These are phyloP conservation scores for Boeremia exigua DNA, from an alignment of 2,329 filamentous ascomycete species.

Conservation along the genomic window DNA sequence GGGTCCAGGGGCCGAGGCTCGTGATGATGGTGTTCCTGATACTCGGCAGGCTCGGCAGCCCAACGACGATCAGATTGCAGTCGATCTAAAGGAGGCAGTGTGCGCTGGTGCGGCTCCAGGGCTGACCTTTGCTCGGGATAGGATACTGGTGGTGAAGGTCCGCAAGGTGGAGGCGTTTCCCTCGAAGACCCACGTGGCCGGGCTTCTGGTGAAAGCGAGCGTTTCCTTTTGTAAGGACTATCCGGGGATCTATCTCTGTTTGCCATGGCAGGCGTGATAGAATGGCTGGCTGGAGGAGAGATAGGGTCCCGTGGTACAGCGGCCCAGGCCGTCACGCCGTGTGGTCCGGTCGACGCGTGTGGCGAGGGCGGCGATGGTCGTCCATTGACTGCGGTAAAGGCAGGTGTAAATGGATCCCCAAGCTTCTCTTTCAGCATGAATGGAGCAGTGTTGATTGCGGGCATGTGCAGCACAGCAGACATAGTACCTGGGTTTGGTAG, in stretches of 20 bases:
- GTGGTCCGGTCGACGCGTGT: slow-evolving; percentile 9
- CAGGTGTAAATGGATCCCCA: slow-evolving; percentile 34
- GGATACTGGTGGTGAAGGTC: slow-evolving; percentile 6
- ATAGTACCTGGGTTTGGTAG: slow-evolving; percentile 29
- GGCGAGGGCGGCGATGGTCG: slow-evolving; percentile 32
- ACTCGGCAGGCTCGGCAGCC: slow-evolving; percentile 37
- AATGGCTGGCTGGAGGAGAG: slow-evolving; percentile 26
- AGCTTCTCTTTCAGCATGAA: slow-evolving; percentile 41
- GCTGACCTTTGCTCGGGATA: slow-evolving; percentile 9
- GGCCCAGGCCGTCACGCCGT: slow-evolving; percentile 5
- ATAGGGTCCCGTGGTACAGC: slow-evolving; percentile 13
- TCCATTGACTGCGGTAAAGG: slow-evolving; percentile 48
- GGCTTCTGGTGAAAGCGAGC: slow-evolving; percentile 55
- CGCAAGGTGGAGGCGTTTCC: slow-evolving; percentile 8
- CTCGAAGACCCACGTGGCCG: slow-evolving; percentile 7
- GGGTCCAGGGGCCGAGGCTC: slow-evolving; percentile 27
- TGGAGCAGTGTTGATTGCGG: slow-evolving; percentile 21
- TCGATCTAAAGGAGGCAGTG: slow-evolving; percentile 38
- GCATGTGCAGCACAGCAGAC: slow-evolving; percentile 43
- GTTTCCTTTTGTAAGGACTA: slow-evolving; percentile 65
- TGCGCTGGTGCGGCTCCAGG: slow-evolving; percentile 16
- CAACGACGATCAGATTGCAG: slow-evolving; percentile 37
- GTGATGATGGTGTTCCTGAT: slow-evolving; percentile 35
- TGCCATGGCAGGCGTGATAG: slow-evolving; percentile 30
- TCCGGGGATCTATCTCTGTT: slow-evolving; percentile 30